Base-by-base conservation (phyloP, 164 flowering plant genomes). In the Sedum album region DNA sequence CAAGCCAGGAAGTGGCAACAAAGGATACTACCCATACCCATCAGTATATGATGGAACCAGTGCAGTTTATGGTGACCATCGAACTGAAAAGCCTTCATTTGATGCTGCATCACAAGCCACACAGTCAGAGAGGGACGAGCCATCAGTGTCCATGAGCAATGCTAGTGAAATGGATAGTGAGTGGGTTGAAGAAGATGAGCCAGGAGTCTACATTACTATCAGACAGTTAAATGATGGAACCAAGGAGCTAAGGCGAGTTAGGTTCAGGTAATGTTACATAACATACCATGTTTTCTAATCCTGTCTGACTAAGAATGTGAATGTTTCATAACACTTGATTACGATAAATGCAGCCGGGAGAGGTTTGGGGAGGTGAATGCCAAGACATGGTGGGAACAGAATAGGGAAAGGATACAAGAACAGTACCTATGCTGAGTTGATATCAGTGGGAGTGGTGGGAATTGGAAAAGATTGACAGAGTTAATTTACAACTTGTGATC, bases 111-210 rank as follows among this genome's bases (percentile, higher is more conserved):
- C 97, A 30, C 77, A 96, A 36, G 85, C 86, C 17, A 91, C 97
- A 1, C 86, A 95, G 30, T 84, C 89, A 2, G 90, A 95, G 6
- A 77, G 97, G 72, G 98, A 94, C 36, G 99, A 90, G 75, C 85
- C 92, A 25, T 89, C 98, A 0, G 75, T 85, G 39, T 89, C 97
- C 23, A 68, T 82, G n/a, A 92, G 96, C 82, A 88, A 90, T 76
- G 97, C 91, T 39, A 92, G 96, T 65, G 99, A 94, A n/a, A 48
- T 81, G 60, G 97, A 94, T 39, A 66, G 85, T 1, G 99, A 94
- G 72, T 94, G 99, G 99, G 84, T 92, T 7, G 97, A 86, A 70
- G 78, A 95, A 76, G 99, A 95, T 69, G 97, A 90, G 73, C 97
- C 97, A 1, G 99, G 99, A 4, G 97, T 95, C 1, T 90, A 87